These are phyloP conservation scores for Xylaria sp. DNA, from an alignment of 2,329 filamentous ascomycete genomes.

Conservation along the genomic window DNA sequence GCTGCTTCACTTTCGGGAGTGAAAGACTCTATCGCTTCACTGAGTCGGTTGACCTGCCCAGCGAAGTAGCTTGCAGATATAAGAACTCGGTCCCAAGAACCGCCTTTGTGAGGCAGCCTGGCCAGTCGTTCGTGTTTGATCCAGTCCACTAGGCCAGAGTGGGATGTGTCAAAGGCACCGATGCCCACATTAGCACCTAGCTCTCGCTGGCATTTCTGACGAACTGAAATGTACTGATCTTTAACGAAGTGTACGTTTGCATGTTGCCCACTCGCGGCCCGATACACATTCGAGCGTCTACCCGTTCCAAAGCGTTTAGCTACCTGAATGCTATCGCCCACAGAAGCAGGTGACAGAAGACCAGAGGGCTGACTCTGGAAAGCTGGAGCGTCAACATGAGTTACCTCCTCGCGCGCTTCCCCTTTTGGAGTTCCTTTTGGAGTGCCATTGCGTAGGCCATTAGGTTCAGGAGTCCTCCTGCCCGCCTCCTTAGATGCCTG, in stretches of 20 bases:
- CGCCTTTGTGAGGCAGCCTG: constrained; percentile 34
- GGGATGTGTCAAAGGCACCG: constrained; percentile 34
- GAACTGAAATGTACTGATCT: constrained; percentile 35
- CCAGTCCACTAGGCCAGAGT: constrained; percentile 35
- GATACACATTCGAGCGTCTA: constrained; percentile 30
- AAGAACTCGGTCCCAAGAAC: constrained; percentile 37
- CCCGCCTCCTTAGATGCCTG: constrained; percentile 5
- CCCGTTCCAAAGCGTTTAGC: constrained; percentile 19
- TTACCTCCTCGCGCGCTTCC: neutral
- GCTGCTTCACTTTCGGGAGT: constrained; percentile 33
- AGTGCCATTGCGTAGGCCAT: neutral
- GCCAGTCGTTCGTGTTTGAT: constrained; percentile 35
- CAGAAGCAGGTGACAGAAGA: constrained; percentile 24
- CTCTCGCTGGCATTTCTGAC: constrained; percentile 34
- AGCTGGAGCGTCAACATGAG: constrained; percentile 1
- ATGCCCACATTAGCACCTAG: constrained; percentile 31
- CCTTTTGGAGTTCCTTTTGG: constrained; percentile 18
- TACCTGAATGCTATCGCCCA: constrained; percentile 25
- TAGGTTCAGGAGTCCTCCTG: constrained; percentile 16
- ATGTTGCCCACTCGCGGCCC: constrained; percentile 19
- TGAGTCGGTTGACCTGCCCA: constrained; percentile 35
- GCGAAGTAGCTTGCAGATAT: constrained; percentile 35
- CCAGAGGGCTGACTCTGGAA: constrained; percentile 5
- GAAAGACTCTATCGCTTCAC: constrained; percentile 36
- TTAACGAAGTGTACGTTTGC: constrained; percentile 27